phyloP scores from a whole-genome alignment of 805 yeast species.

The Lachancea nothofagi region DNA sequence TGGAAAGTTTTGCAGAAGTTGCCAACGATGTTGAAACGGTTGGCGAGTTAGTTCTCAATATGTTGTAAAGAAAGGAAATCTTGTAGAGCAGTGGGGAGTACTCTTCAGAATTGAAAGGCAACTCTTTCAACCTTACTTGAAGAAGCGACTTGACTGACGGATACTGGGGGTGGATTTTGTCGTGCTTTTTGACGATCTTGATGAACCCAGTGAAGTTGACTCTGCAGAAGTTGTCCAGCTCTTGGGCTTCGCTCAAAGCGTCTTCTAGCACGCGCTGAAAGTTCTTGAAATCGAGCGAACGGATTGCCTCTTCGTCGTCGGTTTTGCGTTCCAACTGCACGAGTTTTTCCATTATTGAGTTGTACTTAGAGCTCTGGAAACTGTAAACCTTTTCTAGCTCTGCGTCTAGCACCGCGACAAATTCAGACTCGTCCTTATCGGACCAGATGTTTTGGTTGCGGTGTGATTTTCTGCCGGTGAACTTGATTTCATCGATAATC shows the following conservation, averaged over 20 bases:
- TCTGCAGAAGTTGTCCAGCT: constrained; percentile 84
- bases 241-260: constrained; percentile 67
- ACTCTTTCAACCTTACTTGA: constrained; percentile 76
- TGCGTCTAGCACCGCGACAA: constrained; percentile 60
- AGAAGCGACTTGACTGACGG: constrained; percentile 81
- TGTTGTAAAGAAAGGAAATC: constrained; percentile 72
- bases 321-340: constrained; percentile 58
- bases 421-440: constrained; percentile 64
- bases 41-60: constrained; percentile 58
- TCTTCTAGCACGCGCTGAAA: constrained; percentile 72
- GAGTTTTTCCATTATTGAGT: constrained; percentile 59
- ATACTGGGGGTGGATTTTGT: constrained; percentile 78
- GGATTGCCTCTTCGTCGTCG: constrained; percentile 34
- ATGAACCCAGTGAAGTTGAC: constrained; percentile 91
- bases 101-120: constrained; percentile 93
- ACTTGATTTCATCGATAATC: constrained; percentile 34
- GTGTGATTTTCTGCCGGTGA: constrained; percentile 13
- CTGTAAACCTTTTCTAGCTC: constrained; percentile 74
- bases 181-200: constrained; percentile 94
- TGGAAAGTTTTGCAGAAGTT: constrained; percentile 34
- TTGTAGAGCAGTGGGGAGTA: constrained; percentile 86
- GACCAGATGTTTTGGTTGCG: constrained; percentile 45
- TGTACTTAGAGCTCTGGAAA: constrained; percentile 64
- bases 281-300: constrained; percentile 48
- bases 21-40: constrained; percentile 35